Evolutionary conservation across 306 rosid genomes (phyloP), one percentile per base, ranked within the genome.

Genomic region (Quercus cerris): DNA sequence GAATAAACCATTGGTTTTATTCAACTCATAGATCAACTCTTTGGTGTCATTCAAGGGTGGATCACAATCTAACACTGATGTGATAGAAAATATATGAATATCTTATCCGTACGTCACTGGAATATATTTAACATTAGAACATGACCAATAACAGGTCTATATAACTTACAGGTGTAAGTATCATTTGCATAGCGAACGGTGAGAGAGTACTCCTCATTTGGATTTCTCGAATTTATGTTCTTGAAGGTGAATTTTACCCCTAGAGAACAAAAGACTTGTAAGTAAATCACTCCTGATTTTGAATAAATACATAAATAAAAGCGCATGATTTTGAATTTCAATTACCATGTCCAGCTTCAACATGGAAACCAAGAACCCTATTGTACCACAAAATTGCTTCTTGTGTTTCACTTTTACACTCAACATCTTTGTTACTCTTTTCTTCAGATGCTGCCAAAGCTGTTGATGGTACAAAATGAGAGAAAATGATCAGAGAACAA

Each of bases 311-410:
- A 41, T 41, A 41, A 54, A 73, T 9, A 78, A 66, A 76, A 11
- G 19, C 54, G 38, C 41, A 77, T 41, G 58, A 79, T 28, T 71
- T 33, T 52, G 69, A 83, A 72, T 5, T 59, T 56, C 55, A 82
- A 81, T 86, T 93, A 93, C 99, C 99, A 81, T 71, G 86, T 80
- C 97, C 96, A 35, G 92, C 97, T 93, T 91, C 93, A 82, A 93
- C 90, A 76, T 87, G 85, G 71, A 95, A 85, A 73, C 91, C 96
- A 73, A 95, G 96, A 76, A 89, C 90, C 71, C 84, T 86, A 56
- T 92, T 90, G 82, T 95, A 95, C 99, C 99, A 95, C 31, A 87
- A 88, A 74, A 89, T 82, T 56, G 90, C 94, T 82, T 88, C 92
- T 59, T 84, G 87, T 55, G 79, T 74, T 81, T 95, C 97, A 28